Evolutionary conservation across 495 filamentous ascomycete genomes (phyloP), one percentile per base, ranked within the genome.

Genomic region (Xylaria flabelliformis): DNA sequence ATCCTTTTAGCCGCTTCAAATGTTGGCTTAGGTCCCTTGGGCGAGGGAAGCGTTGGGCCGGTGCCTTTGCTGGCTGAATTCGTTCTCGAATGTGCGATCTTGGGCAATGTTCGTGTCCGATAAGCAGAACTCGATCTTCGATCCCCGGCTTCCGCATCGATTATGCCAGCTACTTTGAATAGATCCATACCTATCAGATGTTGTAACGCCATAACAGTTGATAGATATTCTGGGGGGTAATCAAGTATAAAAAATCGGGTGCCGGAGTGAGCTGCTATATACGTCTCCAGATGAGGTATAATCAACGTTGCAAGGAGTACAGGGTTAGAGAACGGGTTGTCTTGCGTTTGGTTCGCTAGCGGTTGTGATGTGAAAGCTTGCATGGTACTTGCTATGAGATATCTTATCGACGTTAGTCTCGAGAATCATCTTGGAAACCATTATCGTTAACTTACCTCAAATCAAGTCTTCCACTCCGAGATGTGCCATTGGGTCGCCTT

Each of bases 381-480:
- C 83, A 86, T 86, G 36, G 81, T 81, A 61, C 75, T 84, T n/a
- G 83, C 84, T 59, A 85, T 83, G 42, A 86, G 80, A 46, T 79
- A 82, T 64, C 84, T 86, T 9, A 3, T 24, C 17, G 32, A 56
- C 7, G 46, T 73, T 70, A 75, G 72, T 58, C 12, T 62, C 29
- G 21, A 9, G 32, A 36, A 48, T 46, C 29, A 41, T 12, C 7
- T 42, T 34, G 21, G 58, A 24, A 32, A 29, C 36, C 32, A 32
- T 19, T 50, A 41, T 15, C 13, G 9, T 26, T 70, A 7, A 53
- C 81, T 58, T 79, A 85, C 85, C 83, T 80, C 29, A 86, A 62
- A 59, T 83, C 80, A 41, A 86, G 67, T 9, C 80, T 80, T 7
- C 83, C 84, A 41, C 80, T 83, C 26, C 82, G 79, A 0, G 77